Percentiles rank a stretch among this genome's conserved stretches.
phyloP scores from a whole-genome alignment of 2,329 filamentous ascomycete genomes.

The Claviceps quebecensis region DNA sequence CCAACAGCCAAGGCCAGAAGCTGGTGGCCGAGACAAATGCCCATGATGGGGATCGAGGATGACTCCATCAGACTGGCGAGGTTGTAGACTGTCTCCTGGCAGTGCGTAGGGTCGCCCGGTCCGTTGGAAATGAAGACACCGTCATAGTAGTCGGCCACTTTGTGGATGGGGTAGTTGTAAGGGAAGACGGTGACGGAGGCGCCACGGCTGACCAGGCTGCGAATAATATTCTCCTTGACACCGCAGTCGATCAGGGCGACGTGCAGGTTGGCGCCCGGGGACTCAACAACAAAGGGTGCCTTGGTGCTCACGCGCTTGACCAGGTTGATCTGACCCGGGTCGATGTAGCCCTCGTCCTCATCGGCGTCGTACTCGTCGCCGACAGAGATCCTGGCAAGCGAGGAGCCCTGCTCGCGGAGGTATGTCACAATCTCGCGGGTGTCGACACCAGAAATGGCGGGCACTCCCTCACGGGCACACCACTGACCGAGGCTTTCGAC shows the following conservation, averaged over 20 bases:
- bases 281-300: conserved; percentile 88
- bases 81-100: conserved; percentile 87
- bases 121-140: conserved; percentile 99
- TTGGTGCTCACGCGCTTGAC: conserved; percentile 96
- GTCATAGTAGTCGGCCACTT: conserved; percentile 94
- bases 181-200: conserved; percentile 90
- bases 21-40: conserved; percentile 96
- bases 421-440: conserved; percentile 93
- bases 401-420: conserved; percentile 92
- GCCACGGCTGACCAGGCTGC: conserved; percentile 81
- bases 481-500: conserved; percentile 86
- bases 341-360: conserved; percentile 90
- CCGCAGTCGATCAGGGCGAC: conserved; percentile 94
- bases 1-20: conserved; percentile 81
- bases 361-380: conserved; percentile 98
- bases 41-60: conserved; percentile 86
- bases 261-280: conserved; percentile 70
- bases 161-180: conserved; percentile 95
- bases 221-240: conserved; percentile 99
- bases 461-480: conserved; percentile 92
- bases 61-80: conserved; percentile 80
- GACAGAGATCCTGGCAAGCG: conserved; percentile 82
- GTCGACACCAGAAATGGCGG: conserved; percentile 91
- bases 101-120: conserved; percentile 94
- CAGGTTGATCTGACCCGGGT: conserved; percentile 92